Conservation (phyloP, 2,329 filamentous ascomycete species). For the Talaromyces sp. region DNA sequence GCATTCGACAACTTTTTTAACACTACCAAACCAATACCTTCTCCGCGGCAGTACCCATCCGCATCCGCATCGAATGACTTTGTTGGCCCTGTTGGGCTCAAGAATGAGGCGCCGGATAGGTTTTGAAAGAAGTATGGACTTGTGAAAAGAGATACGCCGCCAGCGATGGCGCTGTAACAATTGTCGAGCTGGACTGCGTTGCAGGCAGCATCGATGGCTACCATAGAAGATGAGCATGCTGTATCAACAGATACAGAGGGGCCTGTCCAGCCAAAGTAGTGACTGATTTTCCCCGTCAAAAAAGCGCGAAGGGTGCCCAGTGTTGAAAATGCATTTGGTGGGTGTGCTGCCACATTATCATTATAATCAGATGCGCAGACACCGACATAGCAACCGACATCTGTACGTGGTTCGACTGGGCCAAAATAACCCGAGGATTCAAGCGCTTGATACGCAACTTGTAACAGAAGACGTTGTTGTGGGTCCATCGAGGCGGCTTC, state of each 20-base stretch:
- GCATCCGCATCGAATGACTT: conserved; percentile 47
- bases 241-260: conserved; percentile 43
- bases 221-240: conserved; percentile 42
- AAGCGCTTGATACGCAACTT: conserved; percentile 75
- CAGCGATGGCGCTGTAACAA: conserved; percentile 24
- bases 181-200: conserved; percentile 17
- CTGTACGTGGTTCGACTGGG: background rate
- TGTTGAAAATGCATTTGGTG: conserved; percentile 28
- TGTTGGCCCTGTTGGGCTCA: conserved; percentile 51
- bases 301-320: conserved; percentile 23
- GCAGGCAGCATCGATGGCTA: conserved; percentile 31
- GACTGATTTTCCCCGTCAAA: conserved; percentile 35
- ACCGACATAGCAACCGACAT: conserved; percentile 31
- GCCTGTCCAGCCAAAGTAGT: conserved; percentile 46
- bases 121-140: conserved; percentile 30
- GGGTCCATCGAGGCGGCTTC: conserved; percentile 53
- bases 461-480: conserved; percentile 72
- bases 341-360: conserved; percentile 26
- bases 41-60: conserved; percentile 51
- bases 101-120: conserved; percentile 47
- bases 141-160: conserved; percentile 25
- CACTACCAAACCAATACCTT: conserved; percentile 49
- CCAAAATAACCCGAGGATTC: conserved; percentile 69
- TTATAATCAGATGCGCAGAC: conserved; percentile 27
- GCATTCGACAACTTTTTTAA: conserved; percentile 51